These are phyloP conservation scores for Sordaria brevicollis DNA, from an alignment of 495 filamentous ascomycete species.

Conservation along the genomic window DNA sequence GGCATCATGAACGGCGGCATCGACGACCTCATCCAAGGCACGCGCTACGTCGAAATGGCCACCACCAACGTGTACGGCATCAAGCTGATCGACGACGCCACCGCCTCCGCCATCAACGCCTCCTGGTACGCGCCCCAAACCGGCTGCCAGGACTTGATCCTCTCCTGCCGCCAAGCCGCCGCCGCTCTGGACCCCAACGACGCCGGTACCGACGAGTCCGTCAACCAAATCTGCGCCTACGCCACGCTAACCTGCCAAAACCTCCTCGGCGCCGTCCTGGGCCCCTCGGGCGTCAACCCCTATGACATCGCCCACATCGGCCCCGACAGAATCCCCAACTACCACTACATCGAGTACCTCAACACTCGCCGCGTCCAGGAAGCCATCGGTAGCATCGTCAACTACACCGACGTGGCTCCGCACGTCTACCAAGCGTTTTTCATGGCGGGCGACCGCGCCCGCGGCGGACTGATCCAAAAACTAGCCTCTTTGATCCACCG, in stretches of 20 bases:
- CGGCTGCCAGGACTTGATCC: constrained; percentile 44
- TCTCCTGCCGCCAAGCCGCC: constrained; percentile 36
- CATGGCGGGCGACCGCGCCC: constrained; percentile 41
- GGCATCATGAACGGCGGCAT: constrained; percentile 67
- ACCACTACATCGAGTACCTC: constrained; percentile 53
- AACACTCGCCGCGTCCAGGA: constrained; percentile 51
- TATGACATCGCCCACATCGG: constrained; percentile 51
- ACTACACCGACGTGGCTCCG: constrained; percentile 48
- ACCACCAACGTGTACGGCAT: constrained; percentile 71
- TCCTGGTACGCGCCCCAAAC: constrained; percentile 31
- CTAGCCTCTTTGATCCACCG: constrained; percentile 41
- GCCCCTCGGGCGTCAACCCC: constrained; percentile 36
- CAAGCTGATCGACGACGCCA: constrained; percentile 41
- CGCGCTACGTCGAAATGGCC: constrained; percentile 57
- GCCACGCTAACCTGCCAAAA: constrained; percentile 35
- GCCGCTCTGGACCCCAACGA: constrained; percentile 33
- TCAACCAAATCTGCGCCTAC: constrained; percentile 36
- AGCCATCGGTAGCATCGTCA: constrained; percentile 55
- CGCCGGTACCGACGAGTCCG: constrained; percentile 29
- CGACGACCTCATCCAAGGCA: constrained; percentile 58
- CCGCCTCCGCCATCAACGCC: constrained; percentile 26
- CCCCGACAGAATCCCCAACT: constrained; percentile 53
- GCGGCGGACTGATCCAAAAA: constrained; percentile 34
- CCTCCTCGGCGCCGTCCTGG: constrained; percentile 36
- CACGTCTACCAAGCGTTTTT: constrained; percentile 44